Base-by-base conservation (phyloP, 345 rosid species). In the Turritis glabra region DNA sequence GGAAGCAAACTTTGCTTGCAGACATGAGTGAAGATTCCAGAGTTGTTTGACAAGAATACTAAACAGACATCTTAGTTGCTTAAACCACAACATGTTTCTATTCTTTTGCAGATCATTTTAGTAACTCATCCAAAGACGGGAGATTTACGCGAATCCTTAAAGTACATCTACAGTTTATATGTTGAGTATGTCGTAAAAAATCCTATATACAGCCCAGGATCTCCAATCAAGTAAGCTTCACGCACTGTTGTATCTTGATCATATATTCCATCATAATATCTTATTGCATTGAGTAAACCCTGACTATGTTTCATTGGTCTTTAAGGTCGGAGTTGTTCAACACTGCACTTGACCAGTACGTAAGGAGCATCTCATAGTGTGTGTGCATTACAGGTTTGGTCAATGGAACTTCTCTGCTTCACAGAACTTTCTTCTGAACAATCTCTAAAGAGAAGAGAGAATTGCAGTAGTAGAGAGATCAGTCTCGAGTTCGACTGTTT, bases 51-150 rank as follows among this genome's bases (percentile, higher is more conserved):
- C 46, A 21, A 51, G 3, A 22, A 14, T 47, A 19, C 55, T 67
- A 59, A 38, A 21, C 30, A 8, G 10, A 30, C 10, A 12, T 54
- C 44, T 32, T 32, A 64, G 22, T 35, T 48, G 61, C 60, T 25
- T 41, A 26, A 60, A 70, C 43, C 46, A 12, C 7, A 44, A 2
- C 35, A n/a, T 70, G 12, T 53, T 61, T 51, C 0, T 12, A 50
- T 71, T 19, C 13, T 33, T 46, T 37, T 72, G 78, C 82, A 87
- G 99, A 79, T 95, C 60, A 90, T 95, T 61, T 80, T 95, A 85
- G 80, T 95, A n/a, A 89, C 92, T 44, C 91, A 95, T 85, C 97
- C 97, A 46, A 83, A 84, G 80, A 89, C 92, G 1, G 92, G 94
- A 74, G 99, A 95, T 85, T 86, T 90, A 62, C 84, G 89, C 5